phyloP scores from a whole-genome alignment of 1,284 basidiomycete genomes.

The Coriolopsis trogii region DNA sequence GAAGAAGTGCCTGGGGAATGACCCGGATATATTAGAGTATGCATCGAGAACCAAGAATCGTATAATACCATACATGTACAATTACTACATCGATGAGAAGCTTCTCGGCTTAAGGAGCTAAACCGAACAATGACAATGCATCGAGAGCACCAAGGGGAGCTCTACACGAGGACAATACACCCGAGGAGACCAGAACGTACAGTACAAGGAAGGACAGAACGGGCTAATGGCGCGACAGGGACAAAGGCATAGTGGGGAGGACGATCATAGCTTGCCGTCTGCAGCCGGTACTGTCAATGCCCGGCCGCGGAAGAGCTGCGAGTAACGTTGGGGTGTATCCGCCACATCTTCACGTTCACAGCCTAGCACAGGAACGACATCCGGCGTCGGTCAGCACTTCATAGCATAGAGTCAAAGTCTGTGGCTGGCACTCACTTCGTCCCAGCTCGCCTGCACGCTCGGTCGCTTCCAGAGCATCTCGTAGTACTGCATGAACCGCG shows the following conservation, averaged over 20 bases:
- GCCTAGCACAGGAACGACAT: constrained; percentile 3
- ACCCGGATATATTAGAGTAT: not conserved
- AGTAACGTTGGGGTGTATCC: constrained; percentile 23
- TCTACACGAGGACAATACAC: not conserved
- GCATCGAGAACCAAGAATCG: not conserved
- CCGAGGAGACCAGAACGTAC: no score
- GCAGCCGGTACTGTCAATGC: constrained; percentile 7
- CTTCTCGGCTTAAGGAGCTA: no score
- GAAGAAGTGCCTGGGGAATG: not conserved
- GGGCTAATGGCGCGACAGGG: no score
- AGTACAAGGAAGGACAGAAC: no score
- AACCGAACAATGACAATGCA: no score
- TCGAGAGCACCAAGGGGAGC: not conserved
- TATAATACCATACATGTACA: not conserved
- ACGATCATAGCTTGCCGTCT: not conserved
- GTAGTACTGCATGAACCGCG: constrained; percentile 34
- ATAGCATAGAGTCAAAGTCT: not conserved
- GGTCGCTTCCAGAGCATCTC: constrained; percentile 33
- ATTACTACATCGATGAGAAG: no score
- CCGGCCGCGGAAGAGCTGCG: constrained; percentile 16
- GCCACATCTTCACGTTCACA: constrained; percentile 25
- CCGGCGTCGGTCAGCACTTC: not conserved
- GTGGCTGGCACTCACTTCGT: constrained; percentile 29
- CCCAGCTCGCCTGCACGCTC: constrained; percentile 35
- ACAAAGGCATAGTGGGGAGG: not conserved